Evolutionary conservation across 192 early-diverging fungal species (phyloP).

Genomic region (Coemansia sp.): DNA sequence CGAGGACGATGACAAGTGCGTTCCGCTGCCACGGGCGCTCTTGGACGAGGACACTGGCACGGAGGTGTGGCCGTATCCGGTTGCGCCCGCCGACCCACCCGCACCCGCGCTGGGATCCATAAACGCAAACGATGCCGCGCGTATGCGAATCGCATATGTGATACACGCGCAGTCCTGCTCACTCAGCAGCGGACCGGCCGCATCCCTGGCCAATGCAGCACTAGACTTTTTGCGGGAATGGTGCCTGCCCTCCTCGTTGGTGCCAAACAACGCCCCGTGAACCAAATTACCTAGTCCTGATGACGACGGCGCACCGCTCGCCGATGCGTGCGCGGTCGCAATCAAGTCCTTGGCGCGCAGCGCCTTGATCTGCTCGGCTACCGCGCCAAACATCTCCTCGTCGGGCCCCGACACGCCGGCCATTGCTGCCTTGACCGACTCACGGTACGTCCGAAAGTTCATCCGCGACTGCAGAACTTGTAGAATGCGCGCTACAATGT

Average conservation of each 20-base stretch:
- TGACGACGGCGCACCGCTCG: conserved; percentile 9
- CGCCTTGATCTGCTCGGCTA: conserved; percentile 43
- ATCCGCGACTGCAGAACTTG: conserved; percentile 45
- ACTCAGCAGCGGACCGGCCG: conserved; percentile 14
- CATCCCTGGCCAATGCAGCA: conserved; percentile 17
- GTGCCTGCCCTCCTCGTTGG: conserved; percentile 23
- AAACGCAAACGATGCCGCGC: conserved; percentile 47
- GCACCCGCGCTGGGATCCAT: conserved; percentile 23
- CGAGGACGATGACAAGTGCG: conserved; percentile 13
- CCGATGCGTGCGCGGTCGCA: conserved; percentile 15
- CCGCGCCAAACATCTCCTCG: conserved; percentile 40
- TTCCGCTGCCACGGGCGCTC: conserved; percentile 29
- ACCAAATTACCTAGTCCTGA: conserved; percentile 36
- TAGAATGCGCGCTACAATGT: conserved; percentile 40
- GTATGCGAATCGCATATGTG: conserved; percentile 47
- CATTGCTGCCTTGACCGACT: conserved; percentile 50
- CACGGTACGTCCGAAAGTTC: conserved; percentile 52
- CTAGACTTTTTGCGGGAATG: conserved; percentile 45
- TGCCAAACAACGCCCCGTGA: conserved; percentile 40
- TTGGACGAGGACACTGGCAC: conserved; percentile 33
- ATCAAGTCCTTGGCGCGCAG: conserved; percentile 44
- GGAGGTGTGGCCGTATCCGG: conserved; percentile 22
- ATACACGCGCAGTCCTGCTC: conserved; percentile 53
- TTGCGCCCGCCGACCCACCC: background rate
- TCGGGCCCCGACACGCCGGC: conserved; percentile 41